These are phyloP conservation scores for Candida wancherniae DNA, from an alignment of 805 yeast genomes.

Conservation along the genomic window DNA sequence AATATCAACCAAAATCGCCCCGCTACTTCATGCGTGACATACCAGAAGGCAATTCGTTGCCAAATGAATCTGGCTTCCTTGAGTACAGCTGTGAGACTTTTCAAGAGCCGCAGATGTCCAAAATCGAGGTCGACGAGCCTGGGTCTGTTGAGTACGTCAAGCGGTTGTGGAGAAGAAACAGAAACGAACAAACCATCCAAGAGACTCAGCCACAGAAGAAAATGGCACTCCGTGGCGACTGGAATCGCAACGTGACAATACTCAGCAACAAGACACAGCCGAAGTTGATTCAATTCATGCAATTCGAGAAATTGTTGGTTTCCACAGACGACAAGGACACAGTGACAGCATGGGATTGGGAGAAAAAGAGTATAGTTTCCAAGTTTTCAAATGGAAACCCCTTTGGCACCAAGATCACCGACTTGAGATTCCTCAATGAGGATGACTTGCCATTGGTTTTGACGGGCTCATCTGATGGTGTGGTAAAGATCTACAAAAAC, in stretches of 20 bases:
- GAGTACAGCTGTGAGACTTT: slow-evolving; percentile 84
- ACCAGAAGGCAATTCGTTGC: slow-evolving; percentile 40
- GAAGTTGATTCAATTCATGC: slow-evolving; percentile 72
- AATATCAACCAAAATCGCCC: slow-evolving; percentile 55
- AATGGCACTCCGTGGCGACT: slow-evolving; percentile 75
- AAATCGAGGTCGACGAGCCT: slow-evolving; percentile 80
- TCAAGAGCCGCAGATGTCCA: slow-evolving; percentile 92
- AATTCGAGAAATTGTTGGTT: slow-evolving; percentile 80
- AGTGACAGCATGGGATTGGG: slow-evolving; percentile 88
- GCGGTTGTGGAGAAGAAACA: slow-evolving; percentile 81
- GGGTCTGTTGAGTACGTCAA: slow-evolving; percentile 83
- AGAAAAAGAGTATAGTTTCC: slow-evolving; percentile 47
- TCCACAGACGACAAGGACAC: slow-evolving; percentile 81
- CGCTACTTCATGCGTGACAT: slow-evolving; percentile 41
- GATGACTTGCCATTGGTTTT: slow-evolving; percentile 83
- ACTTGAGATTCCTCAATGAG: slow-evolving; percentile 80
- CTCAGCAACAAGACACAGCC: slow-evolving; percentile 79
- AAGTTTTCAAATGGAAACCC: slow-evolving; percentile 82
- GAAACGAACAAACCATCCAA: slow-evolving; percentile 82
- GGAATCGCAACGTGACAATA: slow-evolving; percentile 61
- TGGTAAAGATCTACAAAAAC: slow-evolving; percentile 78
- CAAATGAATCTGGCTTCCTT: slow-evolving; percentile 59
- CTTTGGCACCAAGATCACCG: slow-evolving; percentile 83
- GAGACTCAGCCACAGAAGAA: slow-evolving; percentile 89
- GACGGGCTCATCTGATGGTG: slow-evolving; percentile 92